Percentiles rank a stretch among this genome's conserved stretches.
Conservation (phyloP, 371 early-diverging fungal species). For the Apophysomyces ossiformis region DNA sequence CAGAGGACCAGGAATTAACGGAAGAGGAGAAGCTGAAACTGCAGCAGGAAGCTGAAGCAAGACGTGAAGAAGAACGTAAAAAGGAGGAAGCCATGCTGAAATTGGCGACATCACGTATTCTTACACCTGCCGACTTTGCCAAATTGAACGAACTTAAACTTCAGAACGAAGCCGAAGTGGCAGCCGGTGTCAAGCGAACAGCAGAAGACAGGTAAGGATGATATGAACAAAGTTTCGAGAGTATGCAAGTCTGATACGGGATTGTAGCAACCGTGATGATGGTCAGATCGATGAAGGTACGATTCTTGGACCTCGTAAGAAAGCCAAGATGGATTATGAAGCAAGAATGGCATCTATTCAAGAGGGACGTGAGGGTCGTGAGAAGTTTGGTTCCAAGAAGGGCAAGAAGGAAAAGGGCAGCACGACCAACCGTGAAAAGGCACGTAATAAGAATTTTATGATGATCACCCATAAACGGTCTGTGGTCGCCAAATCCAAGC, state of each 20-base stretch:
- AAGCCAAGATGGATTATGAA: conserved; percentile 90
- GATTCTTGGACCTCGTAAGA: conserved; percentile 86
- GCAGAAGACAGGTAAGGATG: conserved; percentile 31
- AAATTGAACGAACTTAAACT: conserved; percentile 74
- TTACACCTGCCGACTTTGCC: conserved; percentile 93
- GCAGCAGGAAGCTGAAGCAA: conserved; percentile 37
- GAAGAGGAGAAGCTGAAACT: conserved; percentile 56
- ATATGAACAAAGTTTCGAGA: background rate
- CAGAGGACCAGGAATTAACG: conserved; percentile 51
- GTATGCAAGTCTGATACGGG: background rate
- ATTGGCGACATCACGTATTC: conserved; percentile 66
- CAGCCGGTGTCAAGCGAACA: conserved; percentile 45
- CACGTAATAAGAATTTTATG: conserved; percentile 90
- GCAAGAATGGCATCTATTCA: conserved; percentile 86
- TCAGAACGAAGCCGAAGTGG: conserved; percentile 56
- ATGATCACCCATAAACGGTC: conserved; percentile 94
- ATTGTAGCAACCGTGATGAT: conserved; percentile 28
- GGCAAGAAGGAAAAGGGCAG: conserved; percentile 81
- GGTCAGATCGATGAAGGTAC: conserved; percentile 69
- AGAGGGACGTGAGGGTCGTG: conserved; percentile 88
- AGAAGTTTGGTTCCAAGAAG: conserved; percentile 89
- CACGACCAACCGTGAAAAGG: conserved; percentile 90
- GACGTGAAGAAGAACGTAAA: conserved; percentile 45
- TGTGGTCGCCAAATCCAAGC: conserved; percentile 82
- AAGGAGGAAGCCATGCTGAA: conserved; percentile 45